Evolutionary conservation across 1,284 basidiomycete species (phyloP).

Genomic region (Mycosarcoma maydis): DNA sequence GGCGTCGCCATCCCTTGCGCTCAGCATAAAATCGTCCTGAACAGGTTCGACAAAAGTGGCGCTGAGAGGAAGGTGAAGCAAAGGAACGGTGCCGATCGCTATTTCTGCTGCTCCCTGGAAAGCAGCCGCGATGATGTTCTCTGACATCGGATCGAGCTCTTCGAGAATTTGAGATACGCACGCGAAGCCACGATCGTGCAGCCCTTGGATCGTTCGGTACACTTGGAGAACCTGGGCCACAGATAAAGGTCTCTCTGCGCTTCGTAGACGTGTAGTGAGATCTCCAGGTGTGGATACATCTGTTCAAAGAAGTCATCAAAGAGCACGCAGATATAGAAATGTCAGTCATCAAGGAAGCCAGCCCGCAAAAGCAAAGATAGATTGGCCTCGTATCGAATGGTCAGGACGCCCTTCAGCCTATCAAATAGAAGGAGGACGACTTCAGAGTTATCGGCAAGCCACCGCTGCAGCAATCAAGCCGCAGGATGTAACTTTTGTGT

Average conservation of each 20-base stretch:
- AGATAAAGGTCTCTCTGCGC: slow-evolving; percentile 10
- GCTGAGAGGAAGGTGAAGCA: slow-evolving; percentile 21
- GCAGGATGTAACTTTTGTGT: slow-evolving; percentile 40
- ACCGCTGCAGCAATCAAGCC: slow-evolving; percentile 38
- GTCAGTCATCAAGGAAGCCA: background rate
- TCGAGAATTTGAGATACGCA: slow-evolving; percentile 21
- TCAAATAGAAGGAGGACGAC: slow-evolving; percentile 21
- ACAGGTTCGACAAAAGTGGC: background rate
- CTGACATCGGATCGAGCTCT: slow-evolving; percentile 27
- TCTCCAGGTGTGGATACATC: slow-evolving; percentile 11
- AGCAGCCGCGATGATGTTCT: slow-evolving; percentile 22
- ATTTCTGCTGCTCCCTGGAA: background rate
- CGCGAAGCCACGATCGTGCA: slow-evolving; percentile 8
- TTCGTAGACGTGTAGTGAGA: slow-evolving; percentile 14
- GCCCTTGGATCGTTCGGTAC: slow-evolving; percentile 1
- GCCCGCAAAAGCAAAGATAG: background rate
- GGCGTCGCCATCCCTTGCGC: slow-evolving; percentile 4
- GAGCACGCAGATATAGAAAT: background rate
- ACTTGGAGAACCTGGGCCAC: slow-evolving; percentile 7
- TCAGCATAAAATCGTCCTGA: slow-evolving; percentile 17
- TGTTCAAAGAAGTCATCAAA: background rate
- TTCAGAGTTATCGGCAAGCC: slow-evolving; percentile 50
- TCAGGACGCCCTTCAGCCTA: slow-evolving; percentile 33
- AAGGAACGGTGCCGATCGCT: slow-evolving; percentile 8
- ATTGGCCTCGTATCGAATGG: slow-evolving; percentile 17